These are phyloP conservation scores for Apiotrichum veenhuisii DNA, from an alignment of 1,284 basidiomycete species.

Conservation along the genomic window DNA sequence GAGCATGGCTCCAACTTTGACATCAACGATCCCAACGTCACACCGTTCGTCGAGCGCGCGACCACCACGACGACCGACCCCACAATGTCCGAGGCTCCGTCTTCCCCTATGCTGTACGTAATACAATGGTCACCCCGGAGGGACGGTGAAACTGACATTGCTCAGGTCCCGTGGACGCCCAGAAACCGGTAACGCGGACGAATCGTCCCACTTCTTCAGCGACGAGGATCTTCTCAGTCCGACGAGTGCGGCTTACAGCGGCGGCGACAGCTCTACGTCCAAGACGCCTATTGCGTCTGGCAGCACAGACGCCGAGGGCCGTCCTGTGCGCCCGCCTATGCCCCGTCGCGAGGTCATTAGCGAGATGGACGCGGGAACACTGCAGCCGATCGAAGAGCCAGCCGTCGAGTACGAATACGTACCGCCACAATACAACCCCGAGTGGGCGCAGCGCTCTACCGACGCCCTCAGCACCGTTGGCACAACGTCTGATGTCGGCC, in stretches of 20 bases:
- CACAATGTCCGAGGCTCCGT: background rate
- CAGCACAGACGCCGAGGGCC: background rate
- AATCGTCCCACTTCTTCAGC: background rate
- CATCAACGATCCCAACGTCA: background rate
- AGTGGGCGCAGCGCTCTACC: background rate
- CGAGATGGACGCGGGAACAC: background rate
- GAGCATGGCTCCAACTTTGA: background rate
- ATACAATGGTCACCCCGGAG: no score
- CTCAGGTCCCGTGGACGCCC: background rate
- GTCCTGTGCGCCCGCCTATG: background rate
- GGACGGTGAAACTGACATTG: no score
- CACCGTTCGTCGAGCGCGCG: background rate
- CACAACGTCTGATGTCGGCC: background rate
- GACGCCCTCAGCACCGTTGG: background rate
- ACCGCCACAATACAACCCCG: slow-evolving; percentile 1
- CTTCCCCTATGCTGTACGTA: background rate
- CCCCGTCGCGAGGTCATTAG: background rate
- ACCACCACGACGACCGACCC: background rate
- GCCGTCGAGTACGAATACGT: background rate
- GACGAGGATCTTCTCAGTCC: background rate
- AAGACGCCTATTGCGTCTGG: no score
- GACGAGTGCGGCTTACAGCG: background rate
- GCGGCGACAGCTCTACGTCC: no score
- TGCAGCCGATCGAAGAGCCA: background rate
- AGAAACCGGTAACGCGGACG: background rate